These are phyloP conservation scores for Dactylellina drechsleri DNA, from an alignment of 2,329 filamentous ascomycete species.

Conservation along the genomic window DNA sequence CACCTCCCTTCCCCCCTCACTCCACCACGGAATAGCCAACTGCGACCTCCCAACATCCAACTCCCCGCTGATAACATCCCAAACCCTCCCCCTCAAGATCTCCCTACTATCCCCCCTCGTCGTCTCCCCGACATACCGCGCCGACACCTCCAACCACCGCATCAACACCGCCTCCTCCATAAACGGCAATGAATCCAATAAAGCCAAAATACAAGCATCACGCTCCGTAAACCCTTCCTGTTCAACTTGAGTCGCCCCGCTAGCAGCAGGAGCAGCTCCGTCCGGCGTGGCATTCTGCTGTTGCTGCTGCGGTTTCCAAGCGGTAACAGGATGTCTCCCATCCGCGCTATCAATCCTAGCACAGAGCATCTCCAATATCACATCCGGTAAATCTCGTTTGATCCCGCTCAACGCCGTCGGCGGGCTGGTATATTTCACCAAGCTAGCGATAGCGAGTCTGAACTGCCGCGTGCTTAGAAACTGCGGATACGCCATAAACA, in stretches of 20 bases:
- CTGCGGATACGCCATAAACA: slow-evolving; percentile 81
- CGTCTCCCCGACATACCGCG: slow-evolving; percentile 67
- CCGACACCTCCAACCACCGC: slow-evolving; percentile 81
- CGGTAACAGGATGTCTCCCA: slow-evolving; percentile 61
- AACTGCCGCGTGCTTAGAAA: slow-evolving; percentile 86
- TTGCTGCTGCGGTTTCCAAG: slow-evolving; percentile 59
- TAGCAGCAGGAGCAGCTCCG: slow-evolving; percentile 60
- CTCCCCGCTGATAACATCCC: slow-evolving; percentile 82
- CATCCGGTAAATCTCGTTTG: slow-evolving; percentile 81
- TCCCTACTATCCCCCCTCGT: slow-evolving; percentile 72
- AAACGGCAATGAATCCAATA: slow-evolving; percentile 81
- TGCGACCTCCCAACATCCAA: slow-evolving; percentile 87
- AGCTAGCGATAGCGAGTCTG: slow-evolving; percentile 83
- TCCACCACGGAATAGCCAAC: slow-evolving; percentile 88
- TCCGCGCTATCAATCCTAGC: slow-evolving; percentile 66
- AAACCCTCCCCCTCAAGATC: slow-evolving; percentile 75
- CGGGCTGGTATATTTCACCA: slow-evolving; percentile 82
- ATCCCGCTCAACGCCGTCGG: slow-evolving; percentile 78
- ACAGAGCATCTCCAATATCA: slow-evolving; percentile 79
- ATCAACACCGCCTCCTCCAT: slow-evolving; percentile 76
- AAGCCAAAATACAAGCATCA: slow-evolving; percentile 76
- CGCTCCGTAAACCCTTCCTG: slow-evolving; percentile 72
- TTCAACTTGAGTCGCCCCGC: slow-evolving; percentile 1
- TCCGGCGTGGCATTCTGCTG: slow-evolving; percentile 57
- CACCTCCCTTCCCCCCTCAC: slow-evolving; percentile 63